Percentiles rank a stretch among this genome's conserved stretches.
These are phyloP conservation scores for Leccinum disarticulatum DNA, from an alignment of 768 basidiomycete species.

Conservation along the genomic window DNA sequence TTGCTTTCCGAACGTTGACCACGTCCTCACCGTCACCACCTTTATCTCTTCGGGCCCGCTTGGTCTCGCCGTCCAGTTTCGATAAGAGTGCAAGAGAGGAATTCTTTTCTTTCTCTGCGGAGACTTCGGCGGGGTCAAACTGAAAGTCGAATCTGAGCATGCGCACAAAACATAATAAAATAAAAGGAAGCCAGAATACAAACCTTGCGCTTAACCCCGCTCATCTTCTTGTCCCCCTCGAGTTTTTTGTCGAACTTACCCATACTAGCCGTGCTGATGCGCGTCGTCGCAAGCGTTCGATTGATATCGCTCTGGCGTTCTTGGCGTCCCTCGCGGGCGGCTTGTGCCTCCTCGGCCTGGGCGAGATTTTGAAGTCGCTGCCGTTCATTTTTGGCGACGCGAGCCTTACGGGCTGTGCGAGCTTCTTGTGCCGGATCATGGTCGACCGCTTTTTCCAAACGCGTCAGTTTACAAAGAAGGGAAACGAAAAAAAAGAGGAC, in stretches of 20 bases:
- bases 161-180: background rate
- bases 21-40: constrained; percentile 43
- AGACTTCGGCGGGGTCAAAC: constrained; percentile 83
- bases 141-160: constrained; percentile 33
- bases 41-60: constrained; percentile 48
- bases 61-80: constrained; percentile 70
- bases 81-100: constrained; percentile 73
- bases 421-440: constrained; percentile 77
- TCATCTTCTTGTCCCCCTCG: constrained; percentile 87
- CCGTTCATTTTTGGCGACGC: constrained; percentile 81
- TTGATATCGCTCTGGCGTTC: constrained; percentile 75
- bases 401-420: constrained; percentile 74
- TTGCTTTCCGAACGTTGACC: constrained; percentile 87
- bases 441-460: constrained; percentile 57
- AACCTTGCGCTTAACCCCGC: constrained; percentile 92
- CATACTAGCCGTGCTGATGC: constrained; percentile 90
- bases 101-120: constrained; percentile 66
- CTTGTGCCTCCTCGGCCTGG: constrained; percentile 43
- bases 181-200: background rate
- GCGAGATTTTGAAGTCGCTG: constrained; percentile 73
- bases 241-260: constrained; percentile 90
- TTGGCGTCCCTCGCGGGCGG: constrained; percentile 32
- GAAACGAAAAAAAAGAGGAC: background rate
- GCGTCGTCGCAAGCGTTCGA: constrained; percentile 69
- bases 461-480: background rate